Base-by-base conservation (phyloP, 2,329 filamentous ascomycete species). In the Magnaporthiopsis rhizophila region DNA sequence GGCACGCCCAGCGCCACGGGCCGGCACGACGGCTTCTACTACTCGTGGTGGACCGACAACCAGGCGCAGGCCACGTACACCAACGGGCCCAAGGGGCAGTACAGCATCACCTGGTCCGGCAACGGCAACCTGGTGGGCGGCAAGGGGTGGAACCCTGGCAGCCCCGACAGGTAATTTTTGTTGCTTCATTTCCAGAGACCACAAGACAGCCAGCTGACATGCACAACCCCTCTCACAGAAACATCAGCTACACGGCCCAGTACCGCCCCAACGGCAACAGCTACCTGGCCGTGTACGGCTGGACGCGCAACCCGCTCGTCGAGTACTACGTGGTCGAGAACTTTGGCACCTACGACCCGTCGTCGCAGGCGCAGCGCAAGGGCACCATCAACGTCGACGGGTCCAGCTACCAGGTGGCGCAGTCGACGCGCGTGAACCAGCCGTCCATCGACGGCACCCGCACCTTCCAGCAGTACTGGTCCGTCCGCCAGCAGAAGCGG, bases 41-140 rank as follows among this genome's bases (percentile, higher is more conserved):
- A 78, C 58, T 78, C 74, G 28, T 79, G 75, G 68, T 80, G 78
- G 78, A 78, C 77, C 61, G 75, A 78, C 57, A 77, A 76, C 13
- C 72, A 70, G 56, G 76, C 73, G 36, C 69, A 69, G 30, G 76
- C 78, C 15, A 74, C 68, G 58, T 80, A 79, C 68, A 76, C 69
- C 65, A 79, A 80, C 66, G 76, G 74, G 3, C 67, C 68, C 15
- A 69, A 66, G 11, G 77, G 77, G 4, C 64, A 71, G 56, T 80
- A 80, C 71, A 70, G 65, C 21, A 73, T 78, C 1, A 70, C 66
- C 58, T 81, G 78, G 79, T 69, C 65, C 45, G 73, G 71, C 18
- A 75, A 78, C 71, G 80, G 80, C 62, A 83, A 85, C 75, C 82
- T 84, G 64, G 82, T 85, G 58, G 81, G 75, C 66, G 84, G 83